Evolutionary conservation across 176 grass and related monocot genomes (phyloP).

Genomic region (Carex littledalei): DNA sequence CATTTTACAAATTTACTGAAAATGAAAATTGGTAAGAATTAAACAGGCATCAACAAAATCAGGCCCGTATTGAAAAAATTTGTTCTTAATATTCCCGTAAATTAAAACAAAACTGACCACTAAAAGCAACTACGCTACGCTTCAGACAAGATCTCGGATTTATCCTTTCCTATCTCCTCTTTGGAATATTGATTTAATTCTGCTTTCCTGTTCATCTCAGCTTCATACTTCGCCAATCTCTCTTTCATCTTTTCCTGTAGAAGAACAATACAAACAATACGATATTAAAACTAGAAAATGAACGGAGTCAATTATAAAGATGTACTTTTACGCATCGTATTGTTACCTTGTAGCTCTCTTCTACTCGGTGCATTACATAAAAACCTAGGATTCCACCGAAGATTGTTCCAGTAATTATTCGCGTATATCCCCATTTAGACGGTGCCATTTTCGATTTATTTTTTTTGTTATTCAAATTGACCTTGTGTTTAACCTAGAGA

Average conservation of each 20-base stretch:
- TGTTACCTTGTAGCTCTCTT: slow-evolving; percentile 74
- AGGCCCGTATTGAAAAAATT: background rate
- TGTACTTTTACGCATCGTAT: background rate
- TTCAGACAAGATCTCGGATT: slow-evolving; percentile 52
- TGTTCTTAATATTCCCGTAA: background rate
- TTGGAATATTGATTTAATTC: slow-evolving; percentile 30
- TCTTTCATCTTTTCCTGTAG: slow-evolving; percentile 79
- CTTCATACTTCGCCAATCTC: slow-evolving; percentile 53
- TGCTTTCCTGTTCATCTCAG: slow-evolving; percentile 52
- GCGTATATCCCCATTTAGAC: slow-evolving; percentile 50
- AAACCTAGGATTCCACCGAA: slow-evolving; percentile 67
- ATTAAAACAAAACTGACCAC: background rate
- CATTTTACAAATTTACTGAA: background rate
- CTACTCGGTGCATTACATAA: slow-evolving; percentile 83
- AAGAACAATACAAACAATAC: slow-evolving; percentile 8
- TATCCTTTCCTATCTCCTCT: slow-evolving; percentile 35
- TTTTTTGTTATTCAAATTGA: background rate
- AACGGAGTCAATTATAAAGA: background rate
- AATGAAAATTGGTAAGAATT: background rate
- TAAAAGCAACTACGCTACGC: background rate
- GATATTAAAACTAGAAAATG: background rate
- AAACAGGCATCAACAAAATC: background rate
- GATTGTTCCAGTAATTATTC: slow-evolving; percentile 66
- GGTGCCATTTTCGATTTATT: background rate
- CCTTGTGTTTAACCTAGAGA: background rate